phyloP scores from a whole-genome alignment of 1,139 yeast genomes.

The Barnettozyma hawaiiensis region DNA sequence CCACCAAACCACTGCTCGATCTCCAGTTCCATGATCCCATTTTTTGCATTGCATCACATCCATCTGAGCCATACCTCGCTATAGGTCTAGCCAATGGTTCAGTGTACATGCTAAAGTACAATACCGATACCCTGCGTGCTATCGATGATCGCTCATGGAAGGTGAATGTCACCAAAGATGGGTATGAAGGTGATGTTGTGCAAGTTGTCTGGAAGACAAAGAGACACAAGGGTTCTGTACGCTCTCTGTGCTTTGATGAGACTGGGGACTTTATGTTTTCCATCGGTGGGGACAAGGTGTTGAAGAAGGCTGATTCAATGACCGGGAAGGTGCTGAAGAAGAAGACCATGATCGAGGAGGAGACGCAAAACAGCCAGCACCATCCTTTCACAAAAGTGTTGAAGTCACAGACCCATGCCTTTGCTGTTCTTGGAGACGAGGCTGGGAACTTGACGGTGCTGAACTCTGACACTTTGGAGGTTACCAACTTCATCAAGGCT shows the following conservation, averaged over 20 bases:
- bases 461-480: slow-evolving; percentile 46
- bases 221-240: slow-evolving; percentile 85
- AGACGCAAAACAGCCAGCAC: no score
- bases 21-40: slow-evolving; percentile 53
- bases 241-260: slow-evolving; percentile 60
- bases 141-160: slow-evolving; percentile 8
- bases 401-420: slow-evolving; percentile 58
- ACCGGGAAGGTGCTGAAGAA: slow-evolving; percentile 67
- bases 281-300: slow-evolving; percentile 73
- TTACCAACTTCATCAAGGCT: slow-evolving; percentile 39
- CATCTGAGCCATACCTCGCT: slow-evolving; percentile 56
- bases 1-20: slow-evolving; percentile 42
- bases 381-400: slow-evolving; percentile 62
- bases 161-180: slow-evolving; percentile 5
- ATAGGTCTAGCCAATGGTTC: slow-evolving; percentile 81
- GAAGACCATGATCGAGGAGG: no score
- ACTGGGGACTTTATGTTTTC: slow-evolving; percentile 48
- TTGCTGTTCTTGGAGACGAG: slow-evolving; percentile 75
- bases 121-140: slow-evolving; percentile 27
- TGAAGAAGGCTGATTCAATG: slow-evolving; percentile 67
- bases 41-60: slow-evolving; percentile 78
- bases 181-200: slow-evolving; percentile 3
- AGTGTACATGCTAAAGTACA: slow-evolving; percentile 51
- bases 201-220: slow-evolving; percentile 66
- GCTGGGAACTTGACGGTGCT: slow-evolving; percentile 59